Conservation (phyloP, 345 rosid genomes). For the Pugionium dolabratum region DNA sequence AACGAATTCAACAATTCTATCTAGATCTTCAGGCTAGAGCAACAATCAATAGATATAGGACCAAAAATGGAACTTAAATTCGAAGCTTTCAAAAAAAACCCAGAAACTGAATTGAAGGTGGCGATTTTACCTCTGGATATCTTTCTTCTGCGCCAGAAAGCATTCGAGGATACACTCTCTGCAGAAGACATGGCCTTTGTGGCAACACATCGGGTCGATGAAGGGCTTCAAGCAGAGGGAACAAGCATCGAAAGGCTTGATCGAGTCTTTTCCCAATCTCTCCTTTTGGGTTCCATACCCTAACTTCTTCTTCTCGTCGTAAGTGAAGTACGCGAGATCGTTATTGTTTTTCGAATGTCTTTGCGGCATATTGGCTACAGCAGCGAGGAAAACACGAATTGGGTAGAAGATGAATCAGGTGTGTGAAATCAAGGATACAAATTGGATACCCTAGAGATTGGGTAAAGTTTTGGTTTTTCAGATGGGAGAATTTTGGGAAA, state of each 20-base stretch:
- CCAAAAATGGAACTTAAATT: background rate
- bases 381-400: background rate
- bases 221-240: slow-evolving; percentile 90
- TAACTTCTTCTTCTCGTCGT: slow-evolving; percentile 93
- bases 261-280: slow-evolving; percentile 90
- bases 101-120: background rate
- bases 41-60: too few relatives aligned
- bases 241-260: slow-evolving; percentile 95
- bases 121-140: slow-evolving; percentile 62
- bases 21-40: too few relatives aligned
- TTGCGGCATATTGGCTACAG: slow-evolving; percentile 69
- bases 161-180: slow-evolving; percentile 92
- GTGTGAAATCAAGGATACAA: slow-evolving; percentile 4
- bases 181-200: slow-evolving; percentile 85
- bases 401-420: background rate
- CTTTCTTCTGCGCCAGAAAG: slow-evolving; percentile 86
- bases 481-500: slow-evolving; percentile 19
- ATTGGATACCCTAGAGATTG: slow-evolving; percentile 42
- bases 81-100: background rate
- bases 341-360: slow-evolving; percentile 97
- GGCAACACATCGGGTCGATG: slow-evolving; percentile 89
- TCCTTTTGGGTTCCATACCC: slow-evolving; percentile 97
- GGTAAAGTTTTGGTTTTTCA: background rate
- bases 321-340: slow-evolving; percentile 93
- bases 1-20: too few relatives aligned